These are phyloP conservation scores for Skeletonema costatum DNA, from an alignment of 108 stramenopile genomes.

Conservation along the genomic window DNA sequence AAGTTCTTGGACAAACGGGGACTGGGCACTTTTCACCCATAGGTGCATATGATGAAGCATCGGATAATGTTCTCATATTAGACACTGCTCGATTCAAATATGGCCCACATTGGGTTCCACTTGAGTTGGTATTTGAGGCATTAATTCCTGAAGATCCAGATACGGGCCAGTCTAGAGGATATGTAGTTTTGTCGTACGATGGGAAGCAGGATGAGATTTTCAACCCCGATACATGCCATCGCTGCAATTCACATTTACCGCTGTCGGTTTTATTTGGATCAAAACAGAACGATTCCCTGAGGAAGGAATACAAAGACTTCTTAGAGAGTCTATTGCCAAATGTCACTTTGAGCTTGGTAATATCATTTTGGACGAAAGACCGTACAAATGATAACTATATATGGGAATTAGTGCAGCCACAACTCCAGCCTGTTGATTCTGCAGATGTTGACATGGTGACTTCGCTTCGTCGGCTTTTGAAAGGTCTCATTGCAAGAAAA, in stretches of 20 bases:
- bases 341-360: slow-evolving; percentile 47
- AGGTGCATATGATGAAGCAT: slow-evolving; percentile 70
- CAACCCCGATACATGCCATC: neutral
- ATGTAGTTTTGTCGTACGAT: slow-evolving; percentile 58
- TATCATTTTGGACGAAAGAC: slow-evolving; percentile 62
- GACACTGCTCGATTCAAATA: slow-evolving; percentile 92
- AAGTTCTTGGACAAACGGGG: slow-evolving; percentile 79
- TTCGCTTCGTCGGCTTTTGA: slow-evolving; percentile 23
- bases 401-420: slow-evolving; percentile 70
- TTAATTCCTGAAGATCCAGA: slow-evolving; percentile 72
- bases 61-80: slow-evolving; percentile 73
- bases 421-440: slow-evolving; percentile 48
- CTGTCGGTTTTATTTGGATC: slow-evolving; percentile 70
- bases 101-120: slow-evolving; percentile 74
- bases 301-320: slow-evolving; percentile 58
- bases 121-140: slow-evolving; percentile 62
- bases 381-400: slow-evolving; percentile 28
- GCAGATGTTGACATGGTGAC: slow-evolving; percentile 30
- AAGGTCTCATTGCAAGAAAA: slow-evolving; percentile 7
- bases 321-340: slow-evolving; percentile 34
- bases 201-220: neutral
- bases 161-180: slow-evolving; percentile 85
- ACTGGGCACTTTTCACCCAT: slow-evolving; percentile 88
- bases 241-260: slow-evolving; percentile 32
- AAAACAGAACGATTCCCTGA: slow-evolving; percentile 47